These are phyloP conservation scores for Hypoxylon sp. DNA, from an alignment of 2,329 filamentous ascomycete genomes.

Conservation along the genomic window DNA sequence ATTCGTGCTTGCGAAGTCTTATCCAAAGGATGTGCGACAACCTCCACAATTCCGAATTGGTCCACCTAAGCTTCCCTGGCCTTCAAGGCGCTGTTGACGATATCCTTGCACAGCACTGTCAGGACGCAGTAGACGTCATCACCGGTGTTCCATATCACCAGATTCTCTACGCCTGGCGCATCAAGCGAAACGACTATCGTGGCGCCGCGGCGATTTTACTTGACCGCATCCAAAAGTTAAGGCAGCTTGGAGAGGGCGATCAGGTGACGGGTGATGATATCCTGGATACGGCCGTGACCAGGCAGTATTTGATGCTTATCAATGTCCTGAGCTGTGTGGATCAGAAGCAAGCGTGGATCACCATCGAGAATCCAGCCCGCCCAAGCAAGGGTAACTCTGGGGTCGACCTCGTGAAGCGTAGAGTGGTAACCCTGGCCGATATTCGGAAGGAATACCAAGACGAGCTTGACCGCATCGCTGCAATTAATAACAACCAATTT, in stretches of 20 bases:
- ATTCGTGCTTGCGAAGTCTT: slow-evolving; percentile 76
- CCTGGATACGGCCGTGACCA: slow-evolving; percentile 73
- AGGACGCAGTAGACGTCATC: slow-evolving; percentile 73
- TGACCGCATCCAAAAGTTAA: slow-evolving; percentile 72
- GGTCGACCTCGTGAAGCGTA: slow-evolving; percentile 65
- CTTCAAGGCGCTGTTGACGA: slow-evolving; percentile 83
- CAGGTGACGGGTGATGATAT: slow-evolving; percentile 65
- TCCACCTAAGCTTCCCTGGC: slow-evolving; percentile 81
- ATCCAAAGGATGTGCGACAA: slow-evolving; percentile 76
- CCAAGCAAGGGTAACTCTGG: slow-evolving; percentile 48
- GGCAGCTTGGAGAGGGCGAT: slow-evolving; percentile 69
- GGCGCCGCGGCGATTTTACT: slow-evolving; percentile 75
- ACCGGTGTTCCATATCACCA: slow-evolving; percentile 81
- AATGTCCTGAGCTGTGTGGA: slow-evolving; percentile 91
- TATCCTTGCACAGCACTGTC: slow-evolving; percentile 78
- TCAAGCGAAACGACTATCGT: slow-evolving; percentile 86
- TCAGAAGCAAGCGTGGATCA: slow-evolving; percentile 82
- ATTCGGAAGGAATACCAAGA: slow-evolving; percentile 89
- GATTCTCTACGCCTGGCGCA: slow-evolving; percentile 90
- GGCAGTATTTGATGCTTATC: slow-evolving; percentile 89
- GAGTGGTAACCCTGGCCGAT: slow-evolving; percentile 86
- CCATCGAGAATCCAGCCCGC: slow-evolving; percentile 57
- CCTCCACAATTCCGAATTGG: slow-evolving; percentile 74
- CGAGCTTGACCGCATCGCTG: slow-evolving; percentile 88
- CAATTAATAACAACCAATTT: slow-evolving; percentile 91